Evolutionary conservation across 2,329 filamentous ascomycete genomes (phyloP), one percentile per base, ranked within the genome.

Genomic region (Leptographium galeiforme): DNA sequence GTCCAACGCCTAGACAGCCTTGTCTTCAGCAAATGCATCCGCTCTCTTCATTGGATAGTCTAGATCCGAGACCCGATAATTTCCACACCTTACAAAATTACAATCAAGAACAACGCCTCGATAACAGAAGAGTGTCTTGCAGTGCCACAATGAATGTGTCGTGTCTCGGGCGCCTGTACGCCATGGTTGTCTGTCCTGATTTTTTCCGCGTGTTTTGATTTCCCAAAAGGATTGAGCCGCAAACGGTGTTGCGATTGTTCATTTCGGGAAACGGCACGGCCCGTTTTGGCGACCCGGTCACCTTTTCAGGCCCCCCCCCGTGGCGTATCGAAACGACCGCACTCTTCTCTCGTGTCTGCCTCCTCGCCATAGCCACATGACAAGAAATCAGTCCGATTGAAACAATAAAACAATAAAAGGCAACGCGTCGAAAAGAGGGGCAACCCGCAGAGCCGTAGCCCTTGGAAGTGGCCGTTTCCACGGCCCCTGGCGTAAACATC

Each of bases 251-350:
- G 48, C 38, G 39, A 50, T 49, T 50, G 53, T 39, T 36, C 53
- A 41, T 45, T 54, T 47, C 57, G 55, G 55, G 51, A 57, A 53
- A 56, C 59, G 59, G 59, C 56, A 59, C 59, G 59, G 59, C 57
- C 59, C 59, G 59, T 59, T 59, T 59, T 58, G 45, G 38, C 45
- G 53, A 53, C 52, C 49, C 46, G 53, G 43, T 32, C 43, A 14
- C 19, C 43, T 34, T 33, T 50, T n/a, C 19, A 43, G 38, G 13
- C 12, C 13, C n/a, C 12, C 13, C n/a, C 25, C 8, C n/a, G 25
- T 33, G 30, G 14, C 19, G 40, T 45, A 44, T 30, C 41, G 16
- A 12, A 44, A 30, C 25, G 5, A 25, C 18, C 18, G 25, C 13
- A 11, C 12, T 43, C 18, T 6, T 25, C 18, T 43, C 16, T 19